Base-by-base conservation (phyloP, 1,284 basidiomycete genomes). In the Apiotrichum mycotoxinovorans region DNA sequence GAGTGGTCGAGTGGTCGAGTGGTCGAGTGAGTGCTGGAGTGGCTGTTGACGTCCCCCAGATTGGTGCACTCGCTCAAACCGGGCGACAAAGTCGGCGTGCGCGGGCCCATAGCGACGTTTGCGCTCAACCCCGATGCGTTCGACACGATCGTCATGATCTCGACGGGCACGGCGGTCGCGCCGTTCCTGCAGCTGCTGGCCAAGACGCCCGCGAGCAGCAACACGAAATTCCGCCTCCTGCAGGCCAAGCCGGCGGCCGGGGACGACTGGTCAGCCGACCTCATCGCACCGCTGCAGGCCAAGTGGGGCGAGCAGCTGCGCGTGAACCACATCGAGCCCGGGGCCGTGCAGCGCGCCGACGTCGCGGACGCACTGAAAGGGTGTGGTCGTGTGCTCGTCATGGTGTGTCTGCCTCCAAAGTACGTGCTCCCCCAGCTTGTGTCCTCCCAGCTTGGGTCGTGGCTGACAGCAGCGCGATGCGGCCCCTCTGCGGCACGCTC, bases 171-270 rank as follows among this genome's bases (percentile, higher is more conserved):
- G 33, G 76, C 70, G 1, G 62, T 78, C 10, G 66, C 75, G 2
- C 76, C 76, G 7, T 76, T 78, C 60, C 66, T 78, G 9, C 76
- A 78, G 63, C 65, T 76, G 1, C 63, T 78, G 11, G 69, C 67
- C 23, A 75, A 70, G 49, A 52, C 70, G 18, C 61, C 59, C 7
- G 7, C 59, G 12, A 5, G 4, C 17, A 11, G 12, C 15, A 17
- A 14, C 5, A 63, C 65, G 2, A 43, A 52, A 17, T 66, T 65
- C 53, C 54, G 62, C 25, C 64, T 75, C 35, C 51, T 70, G 18
- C 74, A 72, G 35, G 62, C 64, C 9, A 56, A 60, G 14, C 69
- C 69, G 1, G 18, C 26, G 0, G 20, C n/a, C 33, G 41, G 27
- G 1, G 48, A 53, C 12, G 60, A 62, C 54, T 62, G 61, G 61